Base-by-base conservation (phyloP, 345 rosid genomes). In the Bretschneidera sinensis region DNA sequence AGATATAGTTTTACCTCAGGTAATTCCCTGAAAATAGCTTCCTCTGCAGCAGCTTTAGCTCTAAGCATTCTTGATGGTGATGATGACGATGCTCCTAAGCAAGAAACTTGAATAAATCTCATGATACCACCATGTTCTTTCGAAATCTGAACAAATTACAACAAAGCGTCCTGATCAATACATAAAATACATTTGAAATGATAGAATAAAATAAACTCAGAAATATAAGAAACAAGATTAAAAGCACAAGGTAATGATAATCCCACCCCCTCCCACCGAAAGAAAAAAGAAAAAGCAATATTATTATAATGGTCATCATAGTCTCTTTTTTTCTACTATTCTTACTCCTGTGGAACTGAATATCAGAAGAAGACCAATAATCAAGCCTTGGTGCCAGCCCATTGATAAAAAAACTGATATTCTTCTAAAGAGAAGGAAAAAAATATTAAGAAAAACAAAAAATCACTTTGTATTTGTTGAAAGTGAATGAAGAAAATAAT, bases 81-180 rank as follows among this genome's bases (percentile, higher is more conserved):
- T 65, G 90, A 81, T 48, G 64, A 13, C 47, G 97, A 88, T 25
- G 99, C 84, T 54, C 99, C 99, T 25, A 95, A 77, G 71, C 95
- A 88, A 62, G 99, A 95, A 73, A 95, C 84, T 71, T 95, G 99
- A 76, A 95, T 85, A 76, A 72, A 95, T 77, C 96, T 85, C 88
- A 85, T 81, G 66, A 95, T 88, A 59, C 99, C 99, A 61, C 97
- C 99, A 69, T 95, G 99, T 74, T 95, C 96, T 73, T 85, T 85
- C 11, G 99, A 91, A 57, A 95, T 85, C 96, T 91, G 80, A 72
- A 74, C 34, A 48, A 72, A 64, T 59, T 57, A 49, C 67, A 61
- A 49, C n/a, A 22, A 39, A 28, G 8, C 8, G 33, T 4, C 45
- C 45, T 39, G 45, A 39, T 39, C 4, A 39, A 39, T 5, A 9